A percentile compares a stretch with the other conserved stretches of the same genome.
Evolutionary conservation across 306 rosid species (phyloP).

Genomic region (Glycine latifolia): DNA sequence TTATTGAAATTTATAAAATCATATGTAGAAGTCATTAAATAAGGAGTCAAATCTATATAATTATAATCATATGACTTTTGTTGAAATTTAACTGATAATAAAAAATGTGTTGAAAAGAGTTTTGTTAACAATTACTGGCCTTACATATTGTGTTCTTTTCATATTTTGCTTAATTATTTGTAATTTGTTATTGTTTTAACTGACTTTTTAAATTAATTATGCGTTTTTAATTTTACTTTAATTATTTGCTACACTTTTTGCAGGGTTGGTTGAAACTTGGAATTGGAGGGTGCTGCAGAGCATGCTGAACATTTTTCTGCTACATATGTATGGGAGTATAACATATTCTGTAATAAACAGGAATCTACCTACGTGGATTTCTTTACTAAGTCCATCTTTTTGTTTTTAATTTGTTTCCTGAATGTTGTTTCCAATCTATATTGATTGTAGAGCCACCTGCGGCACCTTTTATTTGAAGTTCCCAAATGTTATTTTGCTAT

Average conservation of each 20-base stretch:
- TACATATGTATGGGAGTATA: not conserved
- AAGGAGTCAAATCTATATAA: not conserved
- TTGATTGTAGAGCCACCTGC: no score
- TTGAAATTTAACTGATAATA: not conserved
- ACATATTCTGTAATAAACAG: constrained; percentile 44
- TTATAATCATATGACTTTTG: not conserved
- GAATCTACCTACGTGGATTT: constrained; percentile 52
- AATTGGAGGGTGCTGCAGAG: constrained; percentile 36
- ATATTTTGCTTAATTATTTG: no score
- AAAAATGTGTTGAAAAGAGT: not conserved
- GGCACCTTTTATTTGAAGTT: no score
- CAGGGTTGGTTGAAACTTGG: constrained; percentile 54
- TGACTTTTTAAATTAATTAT: no score
- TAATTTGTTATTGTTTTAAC: no score
- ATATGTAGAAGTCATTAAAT: not conserved
- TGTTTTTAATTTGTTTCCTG: constrained; percentile 4
- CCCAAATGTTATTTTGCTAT: no score
- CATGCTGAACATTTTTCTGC: constrained; percentile 30
- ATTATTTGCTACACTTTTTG: constrained; percentile 35
- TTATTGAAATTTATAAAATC: not conserved
- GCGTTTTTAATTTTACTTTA: not conserved
- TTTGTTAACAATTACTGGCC: not conserved
- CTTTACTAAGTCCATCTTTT: constrained; percentile 11
- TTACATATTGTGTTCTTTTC: no score
- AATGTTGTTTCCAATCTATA: constrained; percentile 11